Evolutionary conservation across 331 rosid species (phyloP).

Genomic region (Spiraea crenata): DNA sequence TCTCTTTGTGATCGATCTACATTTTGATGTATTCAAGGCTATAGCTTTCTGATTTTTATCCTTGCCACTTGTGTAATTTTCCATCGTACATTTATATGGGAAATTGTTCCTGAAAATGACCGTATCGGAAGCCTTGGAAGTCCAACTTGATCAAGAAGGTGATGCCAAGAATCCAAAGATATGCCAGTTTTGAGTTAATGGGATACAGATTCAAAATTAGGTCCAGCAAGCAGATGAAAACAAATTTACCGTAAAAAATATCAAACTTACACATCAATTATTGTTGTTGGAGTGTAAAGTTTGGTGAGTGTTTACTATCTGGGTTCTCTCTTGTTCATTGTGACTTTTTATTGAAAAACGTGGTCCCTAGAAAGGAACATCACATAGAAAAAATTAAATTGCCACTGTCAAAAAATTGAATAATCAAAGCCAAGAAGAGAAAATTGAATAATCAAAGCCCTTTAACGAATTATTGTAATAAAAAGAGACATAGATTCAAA

Average conservation of each 20-base stretch:
- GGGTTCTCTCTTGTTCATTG: conserved; percentile 7
- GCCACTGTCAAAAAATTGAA: conserved; percentile 9
- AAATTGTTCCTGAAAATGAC: conserved; percentile 6
- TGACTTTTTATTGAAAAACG: conserved; percentile 5
- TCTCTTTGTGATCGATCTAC: not conserved
- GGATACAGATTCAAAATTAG: not conserved
- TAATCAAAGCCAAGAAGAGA: not conserved
- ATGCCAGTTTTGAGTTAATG: not conserved
- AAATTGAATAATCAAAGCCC: too few relatives aligned
- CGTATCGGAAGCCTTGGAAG: not conserved
- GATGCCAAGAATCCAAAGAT: not conserved
- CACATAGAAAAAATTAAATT: conserved; percentile 14
- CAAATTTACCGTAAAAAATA: not conserved
- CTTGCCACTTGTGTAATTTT: conserved; percentile 21
- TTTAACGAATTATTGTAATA: too few relatives aligned
- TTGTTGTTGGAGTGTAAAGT: conserved; percentile 41
- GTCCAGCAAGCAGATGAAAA: not conserved
- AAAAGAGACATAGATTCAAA: too few relatives aligned
- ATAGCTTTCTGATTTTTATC: not conserved
- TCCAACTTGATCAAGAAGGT: not conserved
- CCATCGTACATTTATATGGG: not conserved
- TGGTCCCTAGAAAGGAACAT: conserved; percentile 32
- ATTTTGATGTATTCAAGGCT: not conserved
- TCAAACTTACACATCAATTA: conserved; percentile 31
- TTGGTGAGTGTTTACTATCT: conserved; percentile 22